Percentiles rank a stretch among this genome's conserved stretches.
phyloP scores from a whole-genome alignment of 164 flowering plant genomes.

The Cinnamomum micranthum region DNA sequence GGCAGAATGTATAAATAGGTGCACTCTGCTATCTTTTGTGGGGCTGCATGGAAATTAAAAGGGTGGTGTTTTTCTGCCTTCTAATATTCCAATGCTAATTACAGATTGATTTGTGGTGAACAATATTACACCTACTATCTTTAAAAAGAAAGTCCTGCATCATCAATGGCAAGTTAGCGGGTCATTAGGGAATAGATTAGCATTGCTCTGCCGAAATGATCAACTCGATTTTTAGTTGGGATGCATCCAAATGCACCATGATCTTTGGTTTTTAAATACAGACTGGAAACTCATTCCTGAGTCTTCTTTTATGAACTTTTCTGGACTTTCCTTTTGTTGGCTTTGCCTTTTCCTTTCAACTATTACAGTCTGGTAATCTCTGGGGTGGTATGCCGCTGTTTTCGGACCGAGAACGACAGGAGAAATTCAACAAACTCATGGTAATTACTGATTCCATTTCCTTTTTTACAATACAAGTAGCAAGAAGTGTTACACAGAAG shows the following conservation, averaged over 20 bases:
- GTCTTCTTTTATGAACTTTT: neutral
- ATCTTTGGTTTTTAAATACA: neutral
- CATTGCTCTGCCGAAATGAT: no score
- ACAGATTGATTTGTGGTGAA: neutral
- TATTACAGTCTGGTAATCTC: neutral
- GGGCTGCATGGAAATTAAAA: no score
- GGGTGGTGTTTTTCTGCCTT: no score
- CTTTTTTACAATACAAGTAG: neutral
- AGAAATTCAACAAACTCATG: constrained; percentile 98
- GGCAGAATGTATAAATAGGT: no score
- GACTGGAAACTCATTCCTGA: neutral
- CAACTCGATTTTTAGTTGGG: neutral
- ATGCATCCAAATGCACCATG: neutral
- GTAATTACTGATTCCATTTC: constrained; percentile 39
- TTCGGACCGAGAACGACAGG: constrained; percentile 83
- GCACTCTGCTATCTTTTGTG: no score
- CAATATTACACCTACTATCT: no score
- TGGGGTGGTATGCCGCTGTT: constrained; percentile 75
- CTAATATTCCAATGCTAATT: neutral
- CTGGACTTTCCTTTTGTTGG: neutral
- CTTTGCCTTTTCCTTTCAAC: neutral
- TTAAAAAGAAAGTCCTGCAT: no score
- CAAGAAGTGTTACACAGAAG: constrained; percentile 1
- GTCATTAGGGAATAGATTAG: no score
- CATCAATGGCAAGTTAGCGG: no score